A percentile compares a stretch with the other conserved stretches of the same genome.
phyloP scores from a whole-genome alignment of 495 filamentous ascomycete genomes.

The Pyrenula massariospora region DNA sequence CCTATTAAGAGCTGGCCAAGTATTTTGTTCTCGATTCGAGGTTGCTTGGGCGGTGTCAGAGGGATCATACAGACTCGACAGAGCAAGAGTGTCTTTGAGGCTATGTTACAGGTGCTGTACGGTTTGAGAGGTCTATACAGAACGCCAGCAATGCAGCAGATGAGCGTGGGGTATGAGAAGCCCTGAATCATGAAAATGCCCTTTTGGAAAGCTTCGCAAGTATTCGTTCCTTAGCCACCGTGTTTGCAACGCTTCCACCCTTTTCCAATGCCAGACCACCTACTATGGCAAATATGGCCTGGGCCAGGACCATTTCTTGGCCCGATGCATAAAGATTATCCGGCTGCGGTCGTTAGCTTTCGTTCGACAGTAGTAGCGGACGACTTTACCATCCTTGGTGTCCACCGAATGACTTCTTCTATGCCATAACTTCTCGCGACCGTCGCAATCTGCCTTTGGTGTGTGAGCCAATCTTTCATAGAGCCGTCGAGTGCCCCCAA shows the following conservation, averaged over 20 bases:
- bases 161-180: background rate
- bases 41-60: constrained; percentile 89
- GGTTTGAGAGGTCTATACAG: background rate
- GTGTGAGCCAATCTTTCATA: constrained; percentile 43
- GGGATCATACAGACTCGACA: constrained; percentile 54
- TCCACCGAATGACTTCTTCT: constrained; percentile 70
- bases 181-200: background rate
- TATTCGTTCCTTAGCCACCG: constrained; percentile 66
- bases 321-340: constrained; percentile 62
- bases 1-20: constrained; percentile 75
- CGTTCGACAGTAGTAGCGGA: background rate
- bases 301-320: constrained; percentile 54
- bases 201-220: constrained; percentile 21
- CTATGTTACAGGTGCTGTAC: background rate
- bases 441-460: constrained; percentile 46
- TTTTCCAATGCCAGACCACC: constrained; percentile 80
- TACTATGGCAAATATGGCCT: constrained; percentile 71
- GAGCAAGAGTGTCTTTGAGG: background rate
- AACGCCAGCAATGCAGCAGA: background rate
- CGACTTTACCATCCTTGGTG: constrained; percentile 61
- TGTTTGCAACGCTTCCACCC: constrained; percentile 66
- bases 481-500: constrained; percentile 51
- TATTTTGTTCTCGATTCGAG: constrained; percentile 39
- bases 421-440: constrained; percentile 62
- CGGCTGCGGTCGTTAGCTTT: constrained; percentile 35